phyloP scores from a whole-genome alignment of 352 stramenopile species.

The Pythium brachiatum region DNA sequence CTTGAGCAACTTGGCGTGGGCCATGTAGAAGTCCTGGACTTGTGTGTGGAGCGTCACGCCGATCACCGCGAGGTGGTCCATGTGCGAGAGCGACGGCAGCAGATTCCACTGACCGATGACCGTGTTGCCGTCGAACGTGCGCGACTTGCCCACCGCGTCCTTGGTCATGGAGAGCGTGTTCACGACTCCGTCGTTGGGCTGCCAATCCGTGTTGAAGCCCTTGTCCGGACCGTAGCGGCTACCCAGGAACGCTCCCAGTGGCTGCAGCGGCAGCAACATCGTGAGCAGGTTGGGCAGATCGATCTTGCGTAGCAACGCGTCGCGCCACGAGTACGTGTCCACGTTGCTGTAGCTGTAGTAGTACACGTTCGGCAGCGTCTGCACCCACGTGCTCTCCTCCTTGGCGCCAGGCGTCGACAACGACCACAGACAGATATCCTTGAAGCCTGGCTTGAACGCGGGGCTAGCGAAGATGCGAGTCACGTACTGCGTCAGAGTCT shows the following conservation, averaged over 20 bases:
- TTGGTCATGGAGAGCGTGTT: slow-evolving; percentile 48
- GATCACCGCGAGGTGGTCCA: slow-evolving; percentile 45
- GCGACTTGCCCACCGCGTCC: slow-evolving; percentile 32
- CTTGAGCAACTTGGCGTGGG: slow-evolving; percentile 33
- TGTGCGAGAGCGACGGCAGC: slow-evolving; percentile 35
- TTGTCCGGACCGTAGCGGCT: slow-evolving; percentile 36
- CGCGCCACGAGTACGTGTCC: slow-evolving; percentile 37
- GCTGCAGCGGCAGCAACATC: slow-evolving; percentile 45
- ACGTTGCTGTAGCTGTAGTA: slow-evolving; percentile 56
- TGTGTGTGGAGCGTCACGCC: slow-evolving; percentile 41
- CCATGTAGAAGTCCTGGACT: slow-evolving; percentile 36
- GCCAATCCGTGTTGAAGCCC: slow-evolving; percentile 35
- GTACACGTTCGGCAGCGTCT: slow-evolving; percentile 46
- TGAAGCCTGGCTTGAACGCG: slow-evolving; percentile 38
- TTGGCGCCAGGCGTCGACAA: slow-evolving; percentile 33
- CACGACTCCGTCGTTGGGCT: slow-evolving; percentile 44
- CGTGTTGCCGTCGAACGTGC: slow-evolving; percentile 33
- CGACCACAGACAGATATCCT: slow-evolving; percentile 42
- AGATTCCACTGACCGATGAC: slow-evolving; percentile 42
- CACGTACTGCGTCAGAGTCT: slow-evolving; percentile 32
- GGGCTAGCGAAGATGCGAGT: slow-evolving; percentile 33
- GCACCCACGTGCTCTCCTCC: slow-evolving; percentile 43
- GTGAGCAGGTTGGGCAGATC: slow-evolving; percentile 42
- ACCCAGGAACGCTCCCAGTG: slow-evolving; percentile 38
- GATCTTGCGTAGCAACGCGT: slow-evolving; percentile 40